Percentiles rank a stretch among this genome's conserved stretches.
Evolutionary conservation across 139 green algal genomes (phyloP).

Genomic region (Closterium sp.): DNA sequence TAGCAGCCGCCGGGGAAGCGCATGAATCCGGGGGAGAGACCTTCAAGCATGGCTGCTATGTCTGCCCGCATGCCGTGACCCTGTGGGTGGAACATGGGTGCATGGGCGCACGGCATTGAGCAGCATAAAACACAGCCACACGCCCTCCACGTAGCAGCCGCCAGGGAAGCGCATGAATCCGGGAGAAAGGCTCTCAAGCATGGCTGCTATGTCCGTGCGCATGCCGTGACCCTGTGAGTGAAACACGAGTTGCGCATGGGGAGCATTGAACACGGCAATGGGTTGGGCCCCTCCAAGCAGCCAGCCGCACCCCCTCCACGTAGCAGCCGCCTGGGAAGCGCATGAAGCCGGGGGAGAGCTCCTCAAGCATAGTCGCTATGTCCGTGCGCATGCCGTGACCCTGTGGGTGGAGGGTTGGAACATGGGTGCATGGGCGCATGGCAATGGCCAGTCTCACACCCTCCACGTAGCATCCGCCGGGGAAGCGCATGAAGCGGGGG

Average conservation of each 20-base stretch:
- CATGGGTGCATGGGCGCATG: constrained; percentile 50
- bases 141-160: constrained; percentile 70
- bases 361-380: background rate
- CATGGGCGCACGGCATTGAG: no score
- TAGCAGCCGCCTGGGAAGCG: constrained; percentile 63
- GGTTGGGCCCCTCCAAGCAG: no score
- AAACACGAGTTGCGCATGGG: no score
- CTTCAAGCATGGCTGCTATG: constrained; percentile 13
- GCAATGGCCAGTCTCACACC: constrained; percentile 52
- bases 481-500: constrained; percentile 40
- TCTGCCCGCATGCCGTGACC: constrained; percentile 26
- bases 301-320: constrained; percentile 54
- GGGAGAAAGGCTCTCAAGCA: background rate
- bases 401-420: background rate
- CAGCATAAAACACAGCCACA: no score
- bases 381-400: constrained; percentile 23
- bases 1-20: constrained; percentile 63
- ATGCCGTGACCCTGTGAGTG: constrained; percentile 38
- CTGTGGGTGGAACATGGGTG: background rate
- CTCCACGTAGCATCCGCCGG: constrained; percentile 69
- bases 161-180: constrained; percentile 45
- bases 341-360: constrained; percentile 27
- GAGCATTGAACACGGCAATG: no score
- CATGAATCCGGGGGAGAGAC: constrained; percentile 35
- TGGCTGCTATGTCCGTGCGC: constrained; percentile 4